phyloP scores from a whole-genome alignment of 2,329 filamentous ascomycete genomes.

The Scedosporium dehoogii region DNA sequence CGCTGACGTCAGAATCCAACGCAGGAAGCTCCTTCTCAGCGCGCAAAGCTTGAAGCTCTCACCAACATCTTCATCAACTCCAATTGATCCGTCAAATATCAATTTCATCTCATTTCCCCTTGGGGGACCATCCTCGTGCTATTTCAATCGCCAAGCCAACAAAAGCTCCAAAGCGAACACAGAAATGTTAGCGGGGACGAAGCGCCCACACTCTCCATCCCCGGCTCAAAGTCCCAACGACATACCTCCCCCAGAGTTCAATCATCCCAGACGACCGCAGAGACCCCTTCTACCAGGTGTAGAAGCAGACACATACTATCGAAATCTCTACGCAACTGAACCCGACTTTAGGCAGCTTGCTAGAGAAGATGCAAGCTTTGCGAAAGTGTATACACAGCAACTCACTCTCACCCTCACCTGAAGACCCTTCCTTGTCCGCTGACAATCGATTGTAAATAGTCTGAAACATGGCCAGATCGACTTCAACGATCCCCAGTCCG shows the following conservation, averaged over 20 bases:
- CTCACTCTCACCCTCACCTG: neutral
- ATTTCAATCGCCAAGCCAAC: no score
- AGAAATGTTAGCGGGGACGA: no score
- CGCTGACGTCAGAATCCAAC: neutral
- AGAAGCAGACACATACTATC: slow-evolving; percentile 12
- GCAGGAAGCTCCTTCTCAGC: neutral
- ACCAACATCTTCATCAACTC: no score
- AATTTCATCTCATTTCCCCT: no score
- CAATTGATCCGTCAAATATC: no score
- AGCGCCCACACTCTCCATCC: neutral
- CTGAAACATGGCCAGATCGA: slow-evolving; percentile 49
- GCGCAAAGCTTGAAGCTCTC: no score
- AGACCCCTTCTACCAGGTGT: neutral
- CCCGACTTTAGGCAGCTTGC: slow-evolving; percentile 35
- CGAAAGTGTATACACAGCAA: slow-evolving; percentile 26
- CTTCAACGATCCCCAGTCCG: slow-evolving; percentile 67
- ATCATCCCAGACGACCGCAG: neutral
- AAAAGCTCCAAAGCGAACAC: no score
- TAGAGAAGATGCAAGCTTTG: slow-evolving; percentile 29
- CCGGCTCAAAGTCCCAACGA: neutral
- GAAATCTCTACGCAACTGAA: slow-evolving; percentile 27
- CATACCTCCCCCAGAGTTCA: neutral
- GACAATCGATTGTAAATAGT: slow-evolving; percentile 13
- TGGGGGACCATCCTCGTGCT: no score
- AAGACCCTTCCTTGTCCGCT: neutral